Base-by-base conservation (phyloP, 2,329 filamentous ascomycete species). In the Colletotrichum sp. region DNA sequence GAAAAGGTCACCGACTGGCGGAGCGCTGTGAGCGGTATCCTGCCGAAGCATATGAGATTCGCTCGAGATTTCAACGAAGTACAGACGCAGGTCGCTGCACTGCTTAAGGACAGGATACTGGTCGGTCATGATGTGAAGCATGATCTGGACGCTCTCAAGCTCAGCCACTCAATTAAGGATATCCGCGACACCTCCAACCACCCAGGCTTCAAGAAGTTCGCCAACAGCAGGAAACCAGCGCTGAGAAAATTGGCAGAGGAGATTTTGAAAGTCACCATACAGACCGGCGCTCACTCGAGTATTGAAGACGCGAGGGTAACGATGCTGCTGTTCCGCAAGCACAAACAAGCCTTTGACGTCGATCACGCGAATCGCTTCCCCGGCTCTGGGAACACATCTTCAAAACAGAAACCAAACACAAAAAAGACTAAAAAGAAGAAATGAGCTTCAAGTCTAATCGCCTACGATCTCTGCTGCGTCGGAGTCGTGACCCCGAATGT, bases 1-100 rank as follows among this genome's bases (percentile, higher is more conserved):
- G 93, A 96, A 81, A 88, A 87, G 71, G 95, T 99, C 3, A 96
- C 94, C 16, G 95, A 99, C 84, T 99, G 96, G 94, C 92, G 97
- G 77, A 99, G 96, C 4, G 88, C 90, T 76, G 93, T 98, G 55
- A 98, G 94, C 77, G 97, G 97, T 8, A 94, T 99, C 76, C 91
- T 92, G 67, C 90, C 94, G 1, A 91, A 91, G 75, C 92, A 95
- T 79, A 93, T 99, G 90, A 88, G 89, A 36, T 86, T 88, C 60
- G 95, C 94, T 0, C 87, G 95, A 68, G 86, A 88, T 0, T 96
- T 99, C 79, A 91, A 94, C 28, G 91, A 94, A 73, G 97, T 98
- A 1, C 96, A 98, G 81, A 84, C 87, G 52, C 91, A 94, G 32
- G 90, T 98, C 10, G 91, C 92, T 24, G 88, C 88, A 7, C 89